Percentiles rank a stretch among this genome's conserved stretches.
phyloP scores from a whole-genome alignment of 805 yeast genomes.

The Schizosaccharomyces pombe region ASM294v3 CU329670.1:3613001-3613500 shows the following conservation, averaged over 20 bases:
- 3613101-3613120: constrained; percentile 47
- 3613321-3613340: constrained; percentile 81
- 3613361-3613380: constrained; percentile 61
- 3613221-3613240: constrained; percentile 60
- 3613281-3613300: constrained; percentile 41
- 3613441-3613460: constrained; percentile 60
- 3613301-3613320: constrained; percentile 36
- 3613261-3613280: constrained; percentile 40
- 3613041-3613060: constrained; percentile 58
- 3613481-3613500: constrained; percentile 47
- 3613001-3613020: constrained; percentile 85
- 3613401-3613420: constrained; percentile 54
- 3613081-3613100: constrained; percentile 35
- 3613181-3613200: constrained; percentile 72
- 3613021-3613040: constrained; percentile 76
- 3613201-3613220: constrained; percentile 76
- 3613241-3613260: constrained; percentile 55
- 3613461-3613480: constrained; percentile 53
- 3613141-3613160: constrained; percentile 49
- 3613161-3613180: constrained; percentile 48
- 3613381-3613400: constrained; percentile 64
- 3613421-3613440: constrained; percentile 50
- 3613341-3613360: constrained; percentile 59
- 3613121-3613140: constrained; percentile 55
- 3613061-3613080: constrained; percentile 75